Evolutionary conservation across 2,329 filamentous ascomycete species (phyloP), one percentile per base, ranked within the genome.

Genomic region (Hypoxylon sp.): DNA sequence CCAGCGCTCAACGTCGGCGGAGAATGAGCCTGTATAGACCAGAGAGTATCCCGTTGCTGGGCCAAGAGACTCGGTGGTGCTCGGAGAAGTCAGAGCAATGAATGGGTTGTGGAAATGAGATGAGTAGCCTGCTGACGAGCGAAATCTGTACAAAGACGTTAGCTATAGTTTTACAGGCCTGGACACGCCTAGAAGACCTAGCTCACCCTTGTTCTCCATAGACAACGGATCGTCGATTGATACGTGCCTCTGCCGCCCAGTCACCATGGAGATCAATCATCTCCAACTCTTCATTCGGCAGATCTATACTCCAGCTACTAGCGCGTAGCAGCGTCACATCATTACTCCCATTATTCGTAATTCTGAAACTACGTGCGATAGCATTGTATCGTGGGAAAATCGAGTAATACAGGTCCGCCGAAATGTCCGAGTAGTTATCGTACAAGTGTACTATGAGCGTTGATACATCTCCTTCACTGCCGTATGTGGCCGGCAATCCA

Each of bases 81-180:
- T 80, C 0, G 88, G 84, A 2, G 85, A 80, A 0, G 87, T 81
- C 1, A 91, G 77, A 0, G 86, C 82, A 21, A 91, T 81, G 78
- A 91, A 91, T 0, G 89, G 88, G 70, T 91, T 91, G 74, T 90
- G 87, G 1, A 88, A 79, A 69, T 90, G 87, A 0, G 88, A 90
- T 0, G 88, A 88, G 73, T 89, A 91, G 0, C 89, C 89, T 2
- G 83, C 84, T 0, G 82, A 84, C 70, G 88, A 90, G 14, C 86
- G 85, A 74, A 91, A 90, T 5, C 87, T 88, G 45, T 67, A 23
- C 1, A 74, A 79, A 64, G 32, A 55, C 14, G 55, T 68, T 68
- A 67, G 62, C n/a, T 32, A 1, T 7, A 11, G 4, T 9, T 10
- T 25, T 9, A 4, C 11, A 0, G 32, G 25, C 10, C n/a, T 32